Conservation (phyloP, 1,284 basidiomycete species). For the Amylostereum areolatum region DNA sequence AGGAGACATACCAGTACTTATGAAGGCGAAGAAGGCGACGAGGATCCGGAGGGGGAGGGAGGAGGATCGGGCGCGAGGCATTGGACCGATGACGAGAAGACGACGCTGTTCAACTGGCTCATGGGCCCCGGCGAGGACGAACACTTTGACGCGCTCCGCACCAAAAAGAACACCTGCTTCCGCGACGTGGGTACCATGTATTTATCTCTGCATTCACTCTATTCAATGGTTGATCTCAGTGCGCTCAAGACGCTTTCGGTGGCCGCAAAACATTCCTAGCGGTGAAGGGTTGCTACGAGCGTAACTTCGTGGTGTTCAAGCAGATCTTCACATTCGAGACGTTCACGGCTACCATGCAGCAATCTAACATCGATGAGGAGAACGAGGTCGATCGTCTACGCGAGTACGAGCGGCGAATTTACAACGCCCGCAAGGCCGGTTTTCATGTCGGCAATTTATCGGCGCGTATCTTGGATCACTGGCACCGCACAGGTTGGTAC, state of each 20-base stretch:
- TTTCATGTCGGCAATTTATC: slow-evolving; percentile 66
- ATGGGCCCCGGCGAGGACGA: slow-evolving; percentile 65
- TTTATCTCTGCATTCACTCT: neutral
- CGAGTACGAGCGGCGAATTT: slow-evolving; percentile 60
- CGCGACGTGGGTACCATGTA: slow-evolving; percentile 47
- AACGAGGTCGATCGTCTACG: slow-evolving; percentile 54
- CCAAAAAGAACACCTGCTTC: slow-evolving; percentile 73
- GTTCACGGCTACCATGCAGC: slow-evolving; percentile 38
- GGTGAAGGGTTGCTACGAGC: slow-evolving; percentile 74
- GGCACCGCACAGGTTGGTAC: slow-evolving; percentile 71
- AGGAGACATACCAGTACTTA: slow-evolving; percentile 3
- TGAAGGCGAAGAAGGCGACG: slow-evolving; percentile 7
- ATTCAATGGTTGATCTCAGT: slow-evolving; percentile 31
- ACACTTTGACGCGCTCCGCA: slow-evolving; percentile 65
- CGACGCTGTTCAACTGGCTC: slow-evolving; percentile 66
- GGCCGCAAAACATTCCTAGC: slow-evolving; percentile 74
- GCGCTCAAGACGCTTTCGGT: slow-evolving; percentile 59
- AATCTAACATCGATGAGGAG: slow-evolving; percentile 30
- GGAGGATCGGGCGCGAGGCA: slow-evolving; percentile 54
- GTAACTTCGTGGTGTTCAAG: slow-evolving; percentile 74
- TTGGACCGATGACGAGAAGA: slow-evolving; percentile 76
- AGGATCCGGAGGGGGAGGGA: slow-evolving; percentile 10
- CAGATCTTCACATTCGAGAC: slow-evolving; percentile 67
- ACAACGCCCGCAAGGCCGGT: slow-evolving; percentile 51
- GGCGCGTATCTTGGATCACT: slow-evolving; percentile 66